phyloP scores from a whole-genome alignment of 2,329 filamentous ascomycete species.

The Fusarium praegraminearum region DNA sequence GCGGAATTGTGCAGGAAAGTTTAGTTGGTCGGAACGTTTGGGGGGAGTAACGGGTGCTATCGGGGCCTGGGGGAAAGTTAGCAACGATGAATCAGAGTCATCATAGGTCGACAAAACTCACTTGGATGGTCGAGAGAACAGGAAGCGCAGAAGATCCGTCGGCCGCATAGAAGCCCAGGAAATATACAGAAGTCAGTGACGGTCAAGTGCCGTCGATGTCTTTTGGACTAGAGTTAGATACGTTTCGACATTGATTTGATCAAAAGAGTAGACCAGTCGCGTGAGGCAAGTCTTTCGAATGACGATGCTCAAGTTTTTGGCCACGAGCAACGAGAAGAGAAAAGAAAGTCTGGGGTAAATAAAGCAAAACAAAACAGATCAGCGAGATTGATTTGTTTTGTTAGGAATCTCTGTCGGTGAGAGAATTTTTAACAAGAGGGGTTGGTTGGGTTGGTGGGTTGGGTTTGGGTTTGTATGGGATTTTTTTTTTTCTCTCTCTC shows the following conservation, averaged over 20 bases:
- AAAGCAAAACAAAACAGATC: conserved; percentile 1
- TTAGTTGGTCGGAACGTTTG: neutral
- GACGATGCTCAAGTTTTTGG: conserved; percentile 1
- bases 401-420: conserved; percentile 37
- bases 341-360: neutral
- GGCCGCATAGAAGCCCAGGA: conserved; percentile 82
- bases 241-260: conserved; percentile 45
- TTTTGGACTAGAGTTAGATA: conserved; percentile 37
- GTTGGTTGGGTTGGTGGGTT: conserved; percentile 27
- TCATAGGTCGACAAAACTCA: conserved; percentile 61
- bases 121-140: conserved; percentile 91
- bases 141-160: conserved; percentile 90
- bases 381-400: conserved; percentile 26
- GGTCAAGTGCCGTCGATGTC: conserved; percentile 46
- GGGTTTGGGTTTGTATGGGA: neutral
- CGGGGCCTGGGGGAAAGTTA: conserved; percentile 59
- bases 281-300: conserved; percentile 28
- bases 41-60: conserved; percentile 65
- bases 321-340: neutral
- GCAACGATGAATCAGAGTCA: neutral
- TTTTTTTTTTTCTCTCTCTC: neutral
- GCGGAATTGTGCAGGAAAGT: conserved; percentile 85
- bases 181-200: conserved; percentile 42
- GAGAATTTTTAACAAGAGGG: conserved; percentile 40
- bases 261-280: conserved; percentile 26